Base-by-base conservation (phyloP, 768 basidiomycete species). In the Lentinula lateritia region DNA sequence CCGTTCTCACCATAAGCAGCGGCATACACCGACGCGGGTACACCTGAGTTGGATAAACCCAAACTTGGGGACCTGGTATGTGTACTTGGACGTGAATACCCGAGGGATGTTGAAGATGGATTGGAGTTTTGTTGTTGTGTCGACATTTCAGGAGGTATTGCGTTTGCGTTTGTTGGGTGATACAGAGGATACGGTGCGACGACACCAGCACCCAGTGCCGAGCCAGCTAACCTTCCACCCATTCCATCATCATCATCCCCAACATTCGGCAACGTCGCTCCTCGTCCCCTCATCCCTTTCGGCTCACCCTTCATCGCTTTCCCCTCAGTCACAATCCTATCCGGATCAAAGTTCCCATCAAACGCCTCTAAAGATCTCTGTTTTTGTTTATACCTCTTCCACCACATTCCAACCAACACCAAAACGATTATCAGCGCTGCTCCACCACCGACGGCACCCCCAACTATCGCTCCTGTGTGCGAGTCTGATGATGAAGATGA, bases 281-380 rank as follows among this genome's bases (percentile, higher is more conserved):
- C 55, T 20, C 28, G 36, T 55, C 54, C 54, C 5, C 39, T 36
- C 5, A 55, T 10, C 13, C 4, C 54, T 42, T 55, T 55, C 18
- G 54, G 54, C 38, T 55, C 54, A 16, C 54, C 54, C 20, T 55
- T 55, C 54, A 28, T 50, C 28, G 54, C n/a, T 4, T 55, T 55
- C 28, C 28, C 28, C 18, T 35, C 16, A n/a, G 54, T 48, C 9
- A 48, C 57, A 50, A 59, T 50, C 35, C 46, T 32, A 20, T 50
- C 58, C 16, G 58, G 58, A 38, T 59, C 45, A 59, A 59, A 59
- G 20, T 59, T 59, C 7, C 58, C 58, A 38, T 59, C 58, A 20
- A 59, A 59, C 0, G 32, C 58, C 15, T 50, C 46, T 6, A 59
- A 16, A 20, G 48, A 59, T 12, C 34, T 50, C 36, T 50, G 34